A percentile compares a stretch with the other conserved stretches of the same genome.
These are phyloP conservation scores for Trichoderma arundinaceum DNA, from an alignment of 2,329 filamentous ascomycete genomes.

Conservation along the genomic window DNA sequence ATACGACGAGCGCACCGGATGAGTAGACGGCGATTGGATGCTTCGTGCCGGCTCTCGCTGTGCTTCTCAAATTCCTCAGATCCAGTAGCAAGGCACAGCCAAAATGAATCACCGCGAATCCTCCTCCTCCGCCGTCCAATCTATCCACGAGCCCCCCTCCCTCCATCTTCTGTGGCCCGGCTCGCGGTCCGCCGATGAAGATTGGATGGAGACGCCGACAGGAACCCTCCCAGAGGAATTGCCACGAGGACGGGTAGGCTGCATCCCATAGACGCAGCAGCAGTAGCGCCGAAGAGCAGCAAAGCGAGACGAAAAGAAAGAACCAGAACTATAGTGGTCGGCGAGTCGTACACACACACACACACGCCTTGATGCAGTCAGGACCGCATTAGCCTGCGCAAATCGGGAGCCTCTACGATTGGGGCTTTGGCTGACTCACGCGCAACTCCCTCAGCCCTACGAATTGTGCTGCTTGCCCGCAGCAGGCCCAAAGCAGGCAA, in stretches of 20 bases:
- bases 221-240: conserved; percentile 18
- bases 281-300: neutral
- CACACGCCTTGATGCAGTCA: neutral
- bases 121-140: neutral
- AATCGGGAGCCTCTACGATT: conserved; percentile 25
- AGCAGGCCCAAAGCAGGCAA: conserved; percentile 8
- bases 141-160: neutral
- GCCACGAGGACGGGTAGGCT: conserved; percentile 21
- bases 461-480: neutral
- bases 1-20: no score
- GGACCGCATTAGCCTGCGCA: no score
- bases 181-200: conserved; percentile 24
- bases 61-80: neutral
- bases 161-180: neutral
- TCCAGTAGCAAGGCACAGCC: no score
- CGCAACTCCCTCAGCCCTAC: conserved; percentile 28
- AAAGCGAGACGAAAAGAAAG: neutral
- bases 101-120: conserved; percentile 16
- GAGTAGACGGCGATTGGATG: no score
- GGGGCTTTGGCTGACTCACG: conserved; percentile 28
- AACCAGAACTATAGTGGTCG: no score
- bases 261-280: neutral
- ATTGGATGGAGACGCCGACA: conserved; percentile 30
- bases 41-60: no score
- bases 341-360: neutral